These are phyloP conservation scores for Termitomyces sp. DNA, from an alignment of 768 basidiomycete species.

Conservation along the genomic window DNA sequence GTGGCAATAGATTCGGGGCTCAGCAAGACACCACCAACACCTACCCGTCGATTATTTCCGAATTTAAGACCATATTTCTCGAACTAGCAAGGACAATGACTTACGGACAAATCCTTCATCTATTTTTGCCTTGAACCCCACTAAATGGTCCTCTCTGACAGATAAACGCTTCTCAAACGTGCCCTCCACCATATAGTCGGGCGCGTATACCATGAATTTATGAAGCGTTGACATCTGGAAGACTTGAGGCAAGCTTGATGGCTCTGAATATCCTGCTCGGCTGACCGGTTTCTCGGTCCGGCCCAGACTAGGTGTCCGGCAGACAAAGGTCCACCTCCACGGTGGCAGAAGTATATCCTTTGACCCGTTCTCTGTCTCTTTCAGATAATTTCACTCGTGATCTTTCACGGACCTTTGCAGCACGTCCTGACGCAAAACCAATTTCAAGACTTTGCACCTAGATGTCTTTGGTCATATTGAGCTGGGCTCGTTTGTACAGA, in stretches of 20 bases:
- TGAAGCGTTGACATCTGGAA: slow-evolving; percentile 9
- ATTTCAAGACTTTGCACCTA: not conserved
- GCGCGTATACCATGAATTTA: slow-evolving; percentile 57
- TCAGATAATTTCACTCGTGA: not conserved
- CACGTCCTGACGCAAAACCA: not conserved
- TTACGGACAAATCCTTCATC: slow-evolving; percentile 44
- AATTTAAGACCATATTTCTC: not conserved
- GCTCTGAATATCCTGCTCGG: too few species aligned
- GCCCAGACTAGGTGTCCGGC: too few species aligned
- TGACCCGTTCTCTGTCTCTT: not conserved
- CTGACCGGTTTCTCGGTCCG: not conserved
- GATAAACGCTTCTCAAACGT: slow-evolving; percentile 51
- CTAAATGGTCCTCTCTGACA: slow-evolving; percentile 49
- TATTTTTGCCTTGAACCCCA: slow-evolving; percentile 33
- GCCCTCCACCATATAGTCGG: slow-evolving; percentile 56
- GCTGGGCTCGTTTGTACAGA: not conserved
- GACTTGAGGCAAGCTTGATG: not conserved
- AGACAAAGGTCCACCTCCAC: too few species aligned
- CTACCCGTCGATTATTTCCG: slow-evolving; percentile 21
- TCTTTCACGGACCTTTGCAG: not conserved
- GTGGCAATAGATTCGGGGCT: slow-evolving; percentile 51
- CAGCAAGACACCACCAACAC: slow-evolving; percentile 51
- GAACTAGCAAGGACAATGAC: slow-evolving; percentile 15
- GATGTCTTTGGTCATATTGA: not conserved
- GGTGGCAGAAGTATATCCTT: too few species aligned